Base-by-base conservation (phyloP, 768 basidiomycete species). In the Rhizopogon salebrosus region DNA sequence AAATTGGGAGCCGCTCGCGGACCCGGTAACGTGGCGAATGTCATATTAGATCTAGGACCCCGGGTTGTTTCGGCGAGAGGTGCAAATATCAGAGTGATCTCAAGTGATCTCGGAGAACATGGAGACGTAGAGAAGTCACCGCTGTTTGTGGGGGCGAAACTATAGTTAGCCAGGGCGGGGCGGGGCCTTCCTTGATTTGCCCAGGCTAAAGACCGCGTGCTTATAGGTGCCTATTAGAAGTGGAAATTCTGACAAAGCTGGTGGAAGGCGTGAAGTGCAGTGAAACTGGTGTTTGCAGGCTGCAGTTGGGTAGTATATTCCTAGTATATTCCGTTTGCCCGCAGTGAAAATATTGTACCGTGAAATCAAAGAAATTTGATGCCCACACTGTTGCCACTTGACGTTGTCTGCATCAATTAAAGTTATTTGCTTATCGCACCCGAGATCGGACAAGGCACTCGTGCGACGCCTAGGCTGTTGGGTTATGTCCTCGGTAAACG, bases 121-220 rank as follows among this genome's bases (percentile, higher is more conserved):
- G 26, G 27, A 29, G 6, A 29, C 27, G 7, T 29, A 45, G 4
- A 4, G 20, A 45, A 46, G 45, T 46, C 45, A 46, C 45, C 45
- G 45, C 45, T 46, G 45, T 46, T 46, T 46, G 14, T 22, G 31
- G 34, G 45, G 45, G 20, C 45, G 45, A 34, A 34, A 34, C 43
- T 18, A 45, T 45, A 20, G 18, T 7, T 34, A 46, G 31, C 31
- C 20, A 46, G 45, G 45, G 43, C 43, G 13, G 31, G 31, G 31
- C 31, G 5, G 10, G 1, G 10, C 10, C 2, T 11, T 31, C 8
- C n/a, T 43, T 43, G 20, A 34, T 46, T 46, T 46, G 45, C 45
- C 20, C 20, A 34, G 31, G 31, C 9, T 31, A 31, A 31, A 31
- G 42, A 43, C 18, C 43, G 29, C 29, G 31, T 34, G 29, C 34